Percentiles rank a stretch among this genome's conserved stretches.
These are phyloP conservation scores for Tricholoma saponaceum DNA, from an alignment of 768 basidiomycete genomes.

Conservation along the genomic window DNA sequence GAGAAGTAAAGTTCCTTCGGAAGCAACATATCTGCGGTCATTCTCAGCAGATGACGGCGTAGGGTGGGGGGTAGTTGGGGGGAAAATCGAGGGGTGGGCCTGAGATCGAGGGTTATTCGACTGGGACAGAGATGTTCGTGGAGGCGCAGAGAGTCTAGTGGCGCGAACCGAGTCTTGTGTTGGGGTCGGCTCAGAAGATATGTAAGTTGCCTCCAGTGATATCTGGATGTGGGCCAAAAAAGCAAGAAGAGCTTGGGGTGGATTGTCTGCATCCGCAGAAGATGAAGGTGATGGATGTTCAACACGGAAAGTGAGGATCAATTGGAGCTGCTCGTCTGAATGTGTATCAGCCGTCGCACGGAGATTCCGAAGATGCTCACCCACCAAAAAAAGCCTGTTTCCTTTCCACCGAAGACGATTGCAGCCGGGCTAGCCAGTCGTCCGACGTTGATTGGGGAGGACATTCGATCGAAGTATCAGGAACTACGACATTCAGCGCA, in stretches of 20 bases:
- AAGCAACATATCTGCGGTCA: constrained; percentile 72
- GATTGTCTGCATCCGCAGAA: constrained; percentile 31
- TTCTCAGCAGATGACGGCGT: constrained; percentile 68
- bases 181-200: constrained; percentile 43
- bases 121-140: constrained; percentile 45
- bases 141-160: constrained; percentile 42
- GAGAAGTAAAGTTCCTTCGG: constrained; percentile 73
- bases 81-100: constrained; percentile 64
- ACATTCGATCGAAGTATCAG: constrained; percentile 59
- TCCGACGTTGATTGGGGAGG: constrained; percentile 44
- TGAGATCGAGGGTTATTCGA: constrained; percentile 29
- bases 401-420: constrained; percentile 43
- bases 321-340: constrained; percentile 54
- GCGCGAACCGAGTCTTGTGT: constrained; percentile 33
- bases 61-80: constrained; percentile 82
- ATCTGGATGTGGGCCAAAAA: constrained; percentile 72
- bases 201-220: constrained; percentile 79
- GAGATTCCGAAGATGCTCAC: constrained; percentile 16
- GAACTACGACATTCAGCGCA: constrained; percentile 58
- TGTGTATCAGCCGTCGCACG: constrained; percentile 19
- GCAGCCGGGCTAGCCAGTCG: constrained; percentile 53
- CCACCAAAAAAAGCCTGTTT: constrained; percentile 74
- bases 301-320: constrained; percentile 49
- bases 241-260: constrained; percentile 46
- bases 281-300: constrained; percentile 49